phyloP scores from a whole-genome alignment of 805 yeast species.

The Metschnikowia chrysomelidarum region DNA sequence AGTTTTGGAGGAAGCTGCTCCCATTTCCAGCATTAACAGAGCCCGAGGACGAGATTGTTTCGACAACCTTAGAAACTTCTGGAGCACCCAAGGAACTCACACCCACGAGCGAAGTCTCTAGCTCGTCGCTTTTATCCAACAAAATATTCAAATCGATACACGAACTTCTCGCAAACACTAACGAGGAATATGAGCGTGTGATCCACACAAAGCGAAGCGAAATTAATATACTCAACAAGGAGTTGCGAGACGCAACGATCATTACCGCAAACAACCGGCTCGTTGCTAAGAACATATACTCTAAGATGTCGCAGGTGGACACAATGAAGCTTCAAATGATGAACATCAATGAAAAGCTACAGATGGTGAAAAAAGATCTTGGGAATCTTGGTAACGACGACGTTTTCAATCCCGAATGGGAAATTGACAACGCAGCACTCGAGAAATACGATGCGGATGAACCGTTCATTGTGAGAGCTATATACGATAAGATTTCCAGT shows the following conservation, averaged over 20 bases:
- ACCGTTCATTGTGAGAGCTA: slow-evolving; percentile 72
- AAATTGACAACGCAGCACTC: slow-evolving; percentile 65
- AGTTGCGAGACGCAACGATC: slow-evolving; percentile 39
- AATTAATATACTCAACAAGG: slow-evolving; percentile 33
- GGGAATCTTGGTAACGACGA: slow-evolving; percentile 22
- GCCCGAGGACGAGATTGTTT: slow-evolving; percentile 10
- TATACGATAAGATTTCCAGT: slow-evolving; percentile 50
- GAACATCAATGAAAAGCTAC: slow-evolving; percentile 37
- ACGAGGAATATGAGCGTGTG: slow-evolving; percentile 37
- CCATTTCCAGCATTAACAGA: slow-evolving; percentile 14
- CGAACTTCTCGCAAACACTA: slow-evolving; percentile 35
- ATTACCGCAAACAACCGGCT: slow-evolving; percentile 43
- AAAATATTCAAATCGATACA: slow-evolving; percentile 40
- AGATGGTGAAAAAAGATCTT: slow-evolving; percentile 24
- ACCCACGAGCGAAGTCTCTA: slow-evolving; percentile 13
- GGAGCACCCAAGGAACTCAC: slow-evolving; percentile 4
- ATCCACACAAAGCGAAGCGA: slow-evolving; percentile 36
- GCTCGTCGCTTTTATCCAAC: slow-evolving; percentile 23
- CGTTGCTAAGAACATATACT: slow-evolving; percentile 34
- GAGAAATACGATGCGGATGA: slow-evolving; percentile 79
- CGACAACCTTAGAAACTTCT: background rate
- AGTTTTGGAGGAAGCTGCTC: slow-evolving; percentile 28
- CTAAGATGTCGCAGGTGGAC: slow-evolving; percentile 42
- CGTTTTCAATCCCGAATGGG: slow-evolving; percentile 35
- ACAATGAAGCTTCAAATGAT: slow-evolving; percentile 48